Conservation (phyloP, 768 basidiomycete species). For the Xanthoconium purpureum region DNA sequence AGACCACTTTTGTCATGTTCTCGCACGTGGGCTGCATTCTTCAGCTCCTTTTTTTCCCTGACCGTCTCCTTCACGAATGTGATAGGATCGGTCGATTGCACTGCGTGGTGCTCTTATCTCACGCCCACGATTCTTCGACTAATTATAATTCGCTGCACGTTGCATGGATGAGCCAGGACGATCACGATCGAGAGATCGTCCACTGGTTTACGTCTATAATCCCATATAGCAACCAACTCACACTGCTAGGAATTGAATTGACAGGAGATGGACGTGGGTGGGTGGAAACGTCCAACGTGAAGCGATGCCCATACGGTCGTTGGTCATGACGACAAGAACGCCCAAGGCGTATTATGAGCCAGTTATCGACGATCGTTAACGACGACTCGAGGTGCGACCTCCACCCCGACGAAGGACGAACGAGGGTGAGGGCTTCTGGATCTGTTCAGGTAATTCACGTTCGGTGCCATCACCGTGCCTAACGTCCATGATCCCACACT, state of each 20-base stretch:
- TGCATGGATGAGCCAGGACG: constrained; percentile 1
- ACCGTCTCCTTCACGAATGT: background rate
- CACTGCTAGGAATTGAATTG: background rate
- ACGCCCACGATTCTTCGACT: background rate
- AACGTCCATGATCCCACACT: constrained; percentile 5
- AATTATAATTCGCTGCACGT: background rate
- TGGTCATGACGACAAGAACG: constrained; percentile 1
- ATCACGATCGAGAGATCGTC: constrained; percentile 22
- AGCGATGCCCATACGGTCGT: background rate
- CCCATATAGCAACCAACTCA: constrained; percentile 1
- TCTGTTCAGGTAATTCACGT: background rate
- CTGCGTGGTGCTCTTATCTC: background rate
- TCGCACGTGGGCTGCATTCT: background rate
- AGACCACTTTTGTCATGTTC: background rate
- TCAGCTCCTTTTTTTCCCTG: background rate
- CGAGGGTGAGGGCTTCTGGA: background rate
- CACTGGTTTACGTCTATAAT: constrained; percentile 1
- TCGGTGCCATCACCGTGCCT: constrained; percentile 17
- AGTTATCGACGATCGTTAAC: background rate
- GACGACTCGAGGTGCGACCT: constrained; percentile 10
- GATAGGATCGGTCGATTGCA: background rate
- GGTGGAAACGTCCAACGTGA: background rate
- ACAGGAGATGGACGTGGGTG: background rate
- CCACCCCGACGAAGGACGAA: background rate
- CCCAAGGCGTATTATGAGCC: background rate